Conservation (phyloP, 306 rosid species). For the Fragaria vesca region DNA sequence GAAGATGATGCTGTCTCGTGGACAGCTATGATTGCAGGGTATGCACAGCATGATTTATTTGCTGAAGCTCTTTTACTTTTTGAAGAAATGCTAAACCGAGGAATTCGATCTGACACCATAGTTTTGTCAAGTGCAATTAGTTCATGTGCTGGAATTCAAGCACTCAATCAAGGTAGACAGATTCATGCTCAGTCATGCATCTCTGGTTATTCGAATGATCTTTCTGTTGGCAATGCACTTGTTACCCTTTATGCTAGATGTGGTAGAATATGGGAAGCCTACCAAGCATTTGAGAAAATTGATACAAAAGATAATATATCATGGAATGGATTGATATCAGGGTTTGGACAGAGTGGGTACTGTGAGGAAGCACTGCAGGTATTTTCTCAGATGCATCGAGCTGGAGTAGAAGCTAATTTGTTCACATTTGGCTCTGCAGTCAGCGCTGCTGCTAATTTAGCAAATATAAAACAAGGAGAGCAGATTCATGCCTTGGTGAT, state of each 20-base stretch:
- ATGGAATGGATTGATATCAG: conserved; percentile 86
- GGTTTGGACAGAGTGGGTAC: conserved; percentile 71
- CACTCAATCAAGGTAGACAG: conserved; percentile 72
- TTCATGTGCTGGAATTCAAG: conserved; percentile 78
- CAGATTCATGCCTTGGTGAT: conserved; percentile 74
- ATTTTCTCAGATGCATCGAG: conserved; percentile 56
- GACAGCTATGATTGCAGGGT: conserved; percentile 94
- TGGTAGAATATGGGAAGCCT: conserved; percentile 65
- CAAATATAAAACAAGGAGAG: conserved; percentile 61
- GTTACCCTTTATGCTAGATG: conserved; percentile 82
- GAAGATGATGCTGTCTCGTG: conserved; percentile 75
- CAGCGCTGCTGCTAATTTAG: conserved; percentile 74
- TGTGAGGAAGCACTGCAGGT: conserved; percentile 73
- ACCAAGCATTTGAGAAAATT: conserved; percentile 58
- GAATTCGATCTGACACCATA: conserved; percentile 70
- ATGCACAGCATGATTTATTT: conserved; percentile 66
- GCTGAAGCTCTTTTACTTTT: conserved; percentile 64
- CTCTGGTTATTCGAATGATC: conserved; percentile 66
- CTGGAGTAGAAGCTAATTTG: conserved; percentile 55
- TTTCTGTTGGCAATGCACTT: conserved; percentile 77
- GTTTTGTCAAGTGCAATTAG: conserved; percentile 83
- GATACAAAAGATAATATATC: conserved; percentile 58
- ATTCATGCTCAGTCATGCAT: conserved; percentile 75
- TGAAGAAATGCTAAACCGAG: conserved; percentile 62
- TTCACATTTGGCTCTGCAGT: conserved; percentile 80